Percentiles rank a stretch among this genome's conserved stretches.
phyloP scores from a whole-genome alignment of 495 filamentous ascomycete genomes.

The Opeltia flavorubescens region DNA sequence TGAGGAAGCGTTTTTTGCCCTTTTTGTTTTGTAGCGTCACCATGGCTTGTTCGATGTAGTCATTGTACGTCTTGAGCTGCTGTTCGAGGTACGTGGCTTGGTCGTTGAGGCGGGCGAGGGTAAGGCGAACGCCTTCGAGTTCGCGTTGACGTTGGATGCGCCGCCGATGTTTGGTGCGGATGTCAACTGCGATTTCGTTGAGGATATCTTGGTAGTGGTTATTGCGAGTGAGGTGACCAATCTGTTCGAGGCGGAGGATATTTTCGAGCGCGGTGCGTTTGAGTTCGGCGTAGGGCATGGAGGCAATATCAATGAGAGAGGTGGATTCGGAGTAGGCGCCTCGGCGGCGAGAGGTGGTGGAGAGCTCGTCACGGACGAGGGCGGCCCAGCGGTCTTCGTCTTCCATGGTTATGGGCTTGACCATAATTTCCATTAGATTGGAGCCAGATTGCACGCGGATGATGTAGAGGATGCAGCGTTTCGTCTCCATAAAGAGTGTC shows the following conservation, averaged over 20 bases:
- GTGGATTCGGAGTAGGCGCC: constrained; percentile 82
- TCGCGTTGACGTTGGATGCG: constrained; percentile 83
- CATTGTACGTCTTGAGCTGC: constrained; percentile 93
- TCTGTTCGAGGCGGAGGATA: constrained; percentile 72
- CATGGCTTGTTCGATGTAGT: constrained; percentile 99
- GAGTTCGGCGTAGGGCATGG: constrained; percentile 81
- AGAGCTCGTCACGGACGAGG: constrained; percentile 72
- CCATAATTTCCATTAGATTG: constrained; percentile 88
- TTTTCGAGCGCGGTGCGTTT: constrained; percentile 91
- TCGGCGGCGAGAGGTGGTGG: constrained; percentile 49
- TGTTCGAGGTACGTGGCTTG: constrained; percentile 87
- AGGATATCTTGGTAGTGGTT: constrained; percentile 95
- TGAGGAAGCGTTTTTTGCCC: constrained; percentile 83
- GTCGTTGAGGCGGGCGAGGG: constrained; percentile 70
- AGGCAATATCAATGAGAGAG: constrained; percentile 64
- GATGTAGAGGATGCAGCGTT: constrained; percentile 93
- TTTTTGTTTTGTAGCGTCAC: constrained; percentile 96
- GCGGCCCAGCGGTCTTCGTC: constrained; percentile 81
- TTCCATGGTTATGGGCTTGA: constrained; percentile 72
- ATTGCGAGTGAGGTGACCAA: constrained; percentile 73
- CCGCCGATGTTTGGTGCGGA: constrained; percentile 88
- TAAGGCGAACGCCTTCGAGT: constrained; percentile 74
- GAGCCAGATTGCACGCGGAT: constrained; percentile 89
- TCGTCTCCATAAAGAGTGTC: constrained; percentile 92
- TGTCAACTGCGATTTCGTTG: constrained; percentile 92